Evolutionary conservation across 2,329 filamentous ascomycete genomes (phyloP).

Genomic region (Claviceps monticola): DNA sequence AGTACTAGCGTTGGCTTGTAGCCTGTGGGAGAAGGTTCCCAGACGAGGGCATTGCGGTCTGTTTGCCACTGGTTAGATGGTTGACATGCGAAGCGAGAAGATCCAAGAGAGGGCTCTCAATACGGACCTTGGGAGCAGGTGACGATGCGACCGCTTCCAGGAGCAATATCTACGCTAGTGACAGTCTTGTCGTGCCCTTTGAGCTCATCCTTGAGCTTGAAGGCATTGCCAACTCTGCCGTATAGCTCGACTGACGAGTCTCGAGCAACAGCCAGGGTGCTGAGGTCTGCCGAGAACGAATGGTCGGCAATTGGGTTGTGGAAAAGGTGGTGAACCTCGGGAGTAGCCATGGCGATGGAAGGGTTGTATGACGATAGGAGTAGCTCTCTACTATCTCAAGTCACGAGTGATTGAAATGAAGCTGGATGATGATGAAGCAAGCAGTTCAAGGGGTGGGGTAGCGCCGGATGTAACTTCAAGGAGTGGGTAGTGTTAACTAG

Average conservation of each 20-base stretch:
- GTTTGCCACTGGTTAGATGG: background rate
- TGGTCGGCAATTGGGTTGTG: slow-evolving; percentile 94
- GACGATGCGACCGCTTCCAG: slow-evolving; percentile 81
- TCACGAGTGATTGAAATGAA: background rate
- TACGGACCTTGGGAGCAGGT: slow-evolving; percentile 81
- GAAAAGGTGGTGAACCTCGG: slow-evolving; percentile 94
- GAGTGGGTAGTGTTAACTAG: background rate
- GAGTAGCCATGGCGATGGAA: slow-evolving; percentile 53
- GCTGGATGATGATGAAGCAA: background rate
- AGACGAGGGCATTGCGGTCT: slow-evolving; percentile 97
- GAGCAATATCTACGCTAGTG: slow-evolving; percentile 91
- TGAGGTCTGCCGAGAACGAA: slow-evolving; percentile 87
- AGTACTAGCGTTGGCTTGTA: slow-evolving; percentile 97
- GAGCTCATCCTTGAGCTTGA: slow-evolving; percentile 78
- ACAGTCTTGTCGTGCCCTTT: slow-evolving; percentile 96
- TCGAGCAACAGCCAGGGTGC: slow-evolving; percentile 78
- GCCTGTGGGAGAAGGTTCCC: slow-evolving; percentile 82
- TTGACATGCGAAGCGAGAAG: background rate
- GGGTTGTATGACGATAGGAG: slow-evolving; percentile 25
- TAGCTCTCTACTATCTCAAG: slow-evolving; percentile 92
- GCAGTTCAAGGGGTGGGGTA: slow-evolving; percentile 4
- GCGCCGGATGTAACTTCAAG: background rate
- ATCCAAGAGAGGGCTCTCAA: too few relatives aligned
- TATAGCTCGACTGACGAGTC: slow-evolving; percentile 89
- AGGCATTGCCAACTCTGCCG: slow-evolving; percentile 54